Evolutionary conservation across 148 eudicot genomes (phyloP).

Genomic region (Camellia lanceoleosa): DNA sequence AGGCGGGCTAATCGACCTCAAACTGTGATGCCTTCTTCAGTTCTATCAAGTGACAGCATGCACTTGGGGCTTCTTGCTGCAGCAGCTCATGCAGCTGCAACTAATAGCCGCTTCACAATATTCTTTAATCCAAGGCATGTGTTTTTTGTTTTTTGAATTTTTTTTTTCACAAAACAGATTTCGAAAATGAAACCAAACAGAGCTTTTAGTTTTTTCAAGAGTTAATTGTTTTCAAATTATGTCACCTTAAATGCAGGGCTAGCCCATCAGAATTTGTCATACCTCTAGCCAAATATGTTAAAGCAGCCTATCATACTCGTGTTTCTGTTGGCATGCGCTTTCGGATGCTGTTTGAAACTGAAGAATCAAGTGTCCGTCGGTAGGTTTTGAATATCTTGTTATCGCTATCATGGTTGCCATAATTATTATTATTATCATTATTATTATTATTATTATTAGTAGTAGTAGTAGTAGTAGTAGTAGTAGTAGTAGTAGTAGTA

Average conservation of each 20-base stretch:
- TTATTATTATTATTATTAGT: background rate
- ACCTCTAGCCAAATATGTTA: constrained; percentile 50
- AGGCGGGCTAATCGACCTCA: constrained; percentile 63
- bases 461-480: too few species aligned
- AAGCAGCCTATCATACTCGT: constrained; percentile 58
- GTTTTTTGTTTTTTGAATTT: background rate
- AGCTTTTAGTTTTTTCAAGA: background rate
- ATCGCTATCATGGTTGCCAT: background rate
- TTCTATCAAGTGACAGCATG: constrained; percentile 66
- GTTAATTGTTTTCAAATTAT: background rate
- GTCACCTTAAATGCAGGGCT: constrained; percentile 37
- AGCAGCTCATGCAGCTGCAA: constrained; percentile 62
- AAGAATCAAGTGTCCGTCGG: constrained; percentile 66
- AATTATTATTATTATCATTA: background rate
- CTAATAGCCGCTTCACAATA: constrained; percentile 59
- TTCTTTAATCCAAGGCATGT: constrained; percentile 57
- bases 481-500: too few species aligned
- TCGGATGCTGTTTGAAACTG: constrained; percentile 63
- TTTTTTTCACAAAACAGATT: too few species aligned
- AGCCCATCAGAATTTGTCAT: constrained; percentile 60
- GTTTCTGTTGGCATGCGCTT: constrained; percentile 75
- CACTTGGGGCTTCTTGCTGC: constrained; percentile 72
- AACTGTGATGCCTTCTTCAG: constrained; percentile 63
- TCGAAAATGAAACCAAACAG: too few species aligned
- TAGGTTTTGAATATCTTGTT: constrained; percentile 15